phyloP scores from a whole-genome alignment of 2,329 filamentous ascomycete species.

The Aspergillus hiratsukae region DNA sequence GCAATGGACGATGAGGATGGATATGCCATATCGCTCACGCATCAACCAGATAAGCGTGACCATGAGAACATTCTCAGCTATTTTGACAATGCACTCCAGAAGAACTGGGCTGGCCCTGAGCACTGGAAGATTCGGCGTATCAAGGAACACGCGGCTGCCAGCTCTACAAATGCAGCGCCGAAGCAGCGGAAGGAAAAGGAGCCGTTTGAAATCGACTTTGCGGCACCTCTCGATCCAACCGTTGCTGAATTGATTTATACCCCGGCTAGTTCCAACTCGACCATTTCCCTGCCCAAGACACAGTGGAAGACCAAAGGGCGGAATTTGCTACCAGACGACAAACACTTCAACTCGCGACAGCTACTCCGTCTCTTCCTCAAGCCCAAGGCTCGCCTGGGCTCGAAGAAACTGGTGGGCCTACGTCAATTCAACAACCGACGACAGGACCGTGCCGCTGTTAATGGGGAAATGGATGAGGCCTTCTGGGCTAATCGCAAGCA shows the following conservation, averaged over 20 bases:
- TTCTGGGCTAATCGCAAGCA: conserved; percentile 72
- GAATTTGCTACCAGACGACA: conserved; percentile 93
- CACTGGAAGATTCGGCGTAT: conserved; percentile 97
- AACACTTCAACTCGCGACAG: conserved; percentile 94
- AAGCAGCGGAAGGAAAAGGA: conserved; percentile 88
- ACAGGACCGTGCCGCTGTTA: conserved; percentile 53
- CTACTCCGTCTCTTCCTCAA: conserved; percentile 89
- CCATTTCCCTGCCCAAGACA: conserved; percentile 83
- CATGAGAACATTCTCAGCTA: conserved; percentile 97
- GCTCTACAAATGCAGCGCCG: conserved; percentile 38
- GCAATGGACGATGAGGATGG: conserved; percentile 63
- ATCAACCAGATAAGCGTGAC: conserved; percentile 61
- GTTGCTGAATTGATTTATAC: conserved; percentile 76
- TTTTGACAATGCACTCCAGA: conserved; percentile 92
- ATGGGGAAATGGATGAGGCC: conserved; percentile 85
- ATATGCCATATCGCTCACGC: conserved; percentile 75
- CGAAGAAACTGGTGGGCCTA: conserved; percentile 54
- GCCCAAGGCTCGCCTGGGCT: conserved; percentile 78
- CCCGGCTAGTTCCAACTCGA: conserved; percentile 70
- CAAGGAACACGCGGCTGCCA: conserved; percentile 65
- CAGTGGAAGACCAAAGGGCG: conserved; percentile 93
- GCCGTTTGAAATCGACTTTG: conserved; percentile 90
- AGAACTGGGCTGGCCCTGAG: conserved; percentile 97
- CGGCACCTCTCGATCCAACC: conserved; percentile 64
- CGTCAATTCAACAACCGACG: conserved; percentile 32